A percentile compares a stretch with the other conserved stretches of the same genome.
These are phyloP conservation scores for Coemansia sp. DNA, from an alignment of 192 early-diverging fungal species.

Conservation along the genomic window DNA sequence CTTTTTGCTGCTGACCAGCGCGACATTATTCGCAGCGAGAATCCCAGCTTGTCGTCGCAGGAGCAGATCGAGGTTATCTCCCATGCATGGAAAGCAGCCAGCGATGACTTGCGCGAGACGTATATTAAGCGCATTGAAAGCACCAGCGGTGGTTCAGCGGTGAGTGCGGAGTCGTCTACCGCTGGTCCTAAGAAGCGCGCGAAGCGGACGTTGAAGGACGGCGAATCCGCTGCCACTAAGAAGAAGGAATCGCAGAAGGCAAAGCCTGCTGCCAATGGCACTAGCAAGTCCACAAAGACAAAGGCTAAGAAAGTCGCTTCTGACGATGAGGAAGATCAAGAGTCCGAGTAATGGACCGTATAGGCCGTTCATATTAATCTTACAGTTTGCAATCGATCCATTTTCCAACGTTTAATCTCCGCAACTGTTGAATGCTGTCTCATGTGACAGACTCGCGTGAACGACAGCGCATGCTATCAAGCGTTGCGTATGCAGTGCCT, in stretches of 20 bases:
- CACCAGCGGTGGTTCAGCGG: background rate
- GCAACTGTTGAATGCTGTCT: background rate
- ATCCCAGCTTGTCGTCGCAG: background rate
- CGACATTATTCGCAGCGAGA: conserved; percentile 7
- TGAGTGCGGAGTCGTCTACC: background rate
- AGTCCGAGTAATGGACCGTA: background rate
- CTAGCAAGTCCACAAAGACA: background rate
- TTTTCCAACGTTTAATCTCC: background rate
- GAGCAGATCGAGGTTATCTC: conserved; percentile 2
- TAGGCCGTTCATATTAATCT: background rate
- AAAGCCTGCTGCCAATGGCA: background rate
- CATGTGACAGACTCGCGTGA: conserved; percentile 3
- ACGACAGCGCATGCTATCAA: background rate
- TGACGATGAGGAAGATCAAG: background rate
- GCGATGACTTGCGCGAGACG: background rate
- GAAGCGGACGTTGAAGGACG: background rate
- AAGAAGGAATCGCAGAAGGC: background rate
- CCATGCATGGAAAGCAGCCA: background rate
- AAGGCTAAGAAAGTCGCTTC: background rate
- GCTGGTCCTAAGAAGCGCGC: background rate
- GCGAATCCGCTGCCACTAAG: background rate
- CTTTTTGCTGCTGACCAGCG: conserved; percentile 4
- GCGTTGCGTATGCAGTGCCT: background rate
- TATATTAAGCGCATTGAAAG: background rate
- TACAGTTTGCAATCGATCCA: background rate